These are phyloP conservation scores for Aspergillus mulundensis DNA, from an alignment of 495 filamentous ascomycete genomes.

Conservation along the genomic window DNA sequence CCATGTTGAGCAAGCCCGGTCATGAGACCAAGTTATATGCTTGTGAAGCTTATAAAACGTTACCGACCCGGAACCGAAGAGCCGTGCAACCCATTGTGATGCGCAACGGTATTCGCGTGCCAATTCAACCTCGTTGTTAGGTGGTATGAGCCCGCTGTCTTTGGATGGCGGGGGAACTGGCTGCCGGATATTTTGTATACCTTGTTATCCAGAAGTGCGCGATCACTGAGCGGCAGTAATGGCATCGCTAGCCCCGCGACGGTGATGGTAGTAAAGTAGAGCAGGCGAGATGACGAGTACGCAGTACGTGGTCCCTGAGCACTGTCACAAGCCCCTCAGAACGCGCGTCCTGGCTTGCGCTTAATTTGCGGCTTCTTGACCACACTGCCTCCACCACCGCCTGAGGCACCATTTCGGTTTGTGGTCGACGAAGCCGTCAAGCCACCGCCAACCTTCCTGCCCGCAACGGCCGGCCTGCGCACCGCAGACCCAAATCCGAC, in stretches of 20 bases:
- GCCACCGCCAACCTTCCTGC: constrained; percentile 39
- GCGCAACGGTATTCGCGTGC: no score
- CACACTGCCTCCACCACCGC: constrained; percentile 34
- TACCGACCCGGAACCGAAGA: no score
- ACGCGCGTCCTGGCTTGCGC: constrained; percentile 52
- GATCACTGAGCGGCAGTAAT: no score
- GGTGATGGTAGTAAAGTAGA: not conserved
- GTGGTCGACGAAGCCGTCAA: constrained; percentile 34
- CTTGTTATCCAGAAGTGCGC: no score
- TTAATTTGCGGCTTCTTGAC: constrained; percentile 60
- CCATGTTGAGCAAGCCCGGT: no score
- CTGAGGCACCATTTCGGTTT: constrained; percentile 42
- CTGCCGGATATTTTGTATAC: no score
- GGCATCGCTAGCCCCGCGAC: not conserved
- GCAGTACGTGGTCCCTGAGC: not conserved
- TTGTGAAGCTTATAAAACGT: no score
- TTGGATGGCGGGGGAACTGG: no score
- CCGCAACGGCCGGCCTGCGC: constrained; percentile 33
- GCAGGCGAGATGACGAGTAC: not conserved
- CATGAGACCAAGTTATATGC: no score
- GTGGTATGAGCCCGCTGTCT: no score
- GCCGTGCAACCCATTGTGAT: no score
- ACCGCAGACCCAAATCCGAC: constrained; percentile 29
- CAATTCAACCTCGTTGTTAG: no score
- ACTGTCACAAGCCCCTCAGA: constrained; percentile 25